These are phyloP conservation scores for Macrolepiota fuliginosa DNA, from an alignment of 768 basidiomycete species.

Conservation along the genomic window DNA sequence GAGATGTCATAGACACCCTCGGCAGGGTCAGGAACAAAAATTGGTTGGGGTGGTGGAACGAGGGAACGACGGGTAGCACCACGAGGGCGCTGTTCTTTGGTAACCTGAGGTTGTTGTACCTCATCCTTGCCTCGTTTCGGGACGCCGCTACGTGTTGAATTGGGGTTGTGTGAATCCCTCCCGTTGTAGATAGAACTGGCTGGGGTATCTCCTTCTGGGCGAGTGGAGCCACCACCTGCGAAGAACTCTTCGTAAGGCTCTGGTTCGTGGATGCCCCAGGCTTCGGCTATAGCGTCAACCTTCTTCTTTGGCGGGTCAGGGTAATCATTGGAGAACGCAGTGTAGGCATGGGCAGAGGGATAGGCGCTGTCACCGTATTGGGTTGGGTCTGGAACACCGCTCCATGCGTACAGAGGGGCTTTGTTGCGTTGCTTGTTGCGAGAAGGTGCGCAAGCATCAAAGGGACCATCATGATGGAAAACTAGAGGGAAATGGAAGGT, in stretches of 20 bases:
- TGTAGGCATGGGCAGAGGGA: slow-evolving; percentile 46
- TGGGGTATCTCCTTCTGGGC: slow-evolving; percentile 52
- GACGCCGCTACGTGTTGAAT: slow-evolving; percentile 31
- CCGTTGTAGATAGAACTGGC: slow-evolving; percentile 71
- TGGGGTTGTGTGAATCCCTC: slow-evolving; percentile 42
- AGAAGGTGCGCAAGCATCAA: slow-evolving; percentile 89
- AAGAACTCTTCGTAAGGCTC: slow-evolving; percentile 91
- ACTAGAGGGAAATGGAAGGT: slow-evolving; percentile 40
- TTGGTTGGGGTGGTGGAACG: slow-evolving; percentile 82
- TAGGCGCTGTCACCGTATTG: slow-evolving; percentile 43
- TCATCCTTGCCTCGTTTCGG: slow-evolving; percentile 24
- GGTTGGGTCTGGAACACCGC: slow-evolving; percentile 35
- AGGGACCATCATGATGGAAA: slow-evolving; percentile 92
- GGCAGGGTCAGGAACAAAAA: slow-evolving; percentile 61
- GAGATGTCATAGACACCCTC: slow-evolving; percentile 33
- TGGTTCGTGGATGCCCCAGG: slow-evolving; percentile 91
- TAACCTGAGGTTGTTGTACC: slow-evolving; percentile 24
- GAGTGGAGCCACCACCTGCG: slow-evolving; percentile 66
- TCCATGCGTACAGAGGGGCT: slow-evolving; percentile 86
- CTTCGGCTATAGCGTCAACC: slow-evolving; percentile 86
- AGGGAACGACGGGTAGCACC: slow-evolving; percentile 43
- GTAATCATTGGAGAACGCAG: slow-evolving; percentile 47
- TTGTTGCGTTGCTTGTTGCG: slow-evolving; percentile 78
- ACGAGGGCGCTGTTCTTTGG: slow-evolving; percentile 42
- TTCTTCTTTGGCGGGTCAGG: slow-evolving; percentile 77